Base-by-base conservation (phyloP, 805 yeast genomes). In the Spathaspora arborariae region DNA sequence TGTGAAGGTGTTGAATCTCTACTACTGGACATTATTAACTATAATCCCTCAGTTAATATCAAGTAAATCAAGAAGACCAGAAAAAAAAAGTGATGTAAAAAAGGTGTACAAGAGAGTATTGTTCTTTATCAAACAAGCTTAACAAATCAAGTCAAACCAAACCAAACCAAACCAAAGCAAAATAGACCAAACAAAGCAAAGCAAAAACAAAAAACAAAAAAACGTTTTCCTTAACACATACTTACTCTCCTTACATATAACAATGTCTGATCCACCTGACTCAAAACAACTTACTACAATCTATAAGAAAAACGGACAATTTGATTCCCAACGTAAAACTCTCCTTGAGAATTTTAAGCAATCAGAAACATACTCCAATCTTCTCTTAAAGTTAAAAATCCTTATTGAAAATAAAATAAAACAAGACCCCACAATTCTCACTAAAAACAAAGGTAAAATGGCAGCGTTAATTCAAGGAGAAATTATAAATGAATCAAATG, bases 391-490 rank as follows among this genome's bases (percentile, higher is more conserved):
- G 48, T 56, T 78, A 37, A 64, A 67, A 41, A 55, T 72, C 20
- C 58, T 78, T 57, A 70, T 79, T 2, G 79, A 74, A 47, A 57
- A 63, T 37, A 78, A 77, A 50, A 71, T 78, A 20, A 64, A 68
- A 40, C 63, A 69, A 30, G 80, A 79, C 51, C 82, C 82, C 1
- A 58, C 68, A 16, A 67, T 79, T 15, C 56, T 79, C 18, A 58
- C 67, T 51, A 68, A 76, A 54, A 79, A 78, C 57, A 74, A 68
- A 45, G 82, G 81, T 2, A 75, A 71, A 41, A 64, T 75, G 56
- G 75, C 74, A 0, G 82, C 82, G 0, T 56, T 78, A 48, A 72
- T 79, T 2, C 82, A 78, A 52, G 79, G 82, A 1, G 76, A 74
- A 30, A 68, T 78, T 40, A 67, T 76, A 42, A 63, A 59, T 42